Conservation (phyloP, 768 basidiomycete species). For the Auriculariales sp. region DNA sequence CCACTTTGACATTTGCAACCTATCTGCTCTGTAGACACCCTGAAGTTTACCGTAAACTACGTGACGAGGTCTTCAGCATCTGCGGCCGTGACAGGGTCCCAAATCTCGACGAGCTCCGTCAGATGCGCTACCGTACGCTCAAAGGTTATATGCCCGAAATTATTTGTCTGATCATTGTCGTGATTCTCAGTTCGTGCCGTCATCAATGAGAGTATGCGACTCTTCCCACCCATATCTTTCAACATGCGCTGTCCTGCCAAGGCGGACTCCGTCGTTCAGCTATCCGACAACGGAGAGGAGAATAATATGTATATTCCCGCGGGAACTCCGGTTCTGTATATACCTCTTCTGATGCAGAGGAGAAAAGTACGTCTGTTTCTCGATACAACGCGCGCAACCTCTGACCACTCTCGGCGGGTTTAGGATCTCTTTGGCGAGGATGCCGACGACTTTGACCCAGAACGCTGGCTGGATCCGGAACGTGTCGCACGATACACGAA, state of each 20-base stretch:
- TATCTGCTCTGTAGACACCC: slow-evolving; percentile 60
- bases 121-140: slow-evolving; percentile 49
- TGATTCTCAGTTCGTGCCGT: slow-evolving; percentile 47
- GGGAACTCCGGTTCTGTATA: slow-evolving; percentile 40
- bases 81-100: slow-evolving; percentile 35
- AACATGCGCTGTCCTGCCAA: slow-evolving; percentile 48
- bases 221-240: slow-evolving; percentile 69
- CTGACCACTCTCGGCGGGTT: too few species aligned
- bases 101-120: slow-evolving; percentile 39
- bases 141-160: background rate
- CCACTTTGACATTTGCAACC: slow-evolving; percentile 49
- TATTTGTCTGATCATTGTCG: slow-evolving; percentile 7
- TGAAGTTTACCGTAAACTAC: slow-evolving; percentile 34
- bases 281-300: slow-evolving; percentile 21
- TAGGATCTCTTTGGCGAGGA: slow-evolving; percentile 60
- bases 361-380: too few species aligned
- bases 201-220: slow-evolving; percentile 61
- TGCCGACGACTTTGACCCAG: slow-evolving; percentile 64
- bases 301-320: slow-evolving; percentile 39
- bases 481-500: slow-evolving; percentile 34
- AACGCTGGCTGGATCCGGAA: slow-evolving; percentile 55
- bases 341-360: slow-evolving; percentile 51
- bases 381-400: too few species aligned
- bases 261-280: slow-evolving; percentile 34
- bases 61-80: slow-evolving; percentile 43